Conservation (phyloP, 2,329 filamentous ascomycete species). For the Macrophomina phaseolina region DNA sequence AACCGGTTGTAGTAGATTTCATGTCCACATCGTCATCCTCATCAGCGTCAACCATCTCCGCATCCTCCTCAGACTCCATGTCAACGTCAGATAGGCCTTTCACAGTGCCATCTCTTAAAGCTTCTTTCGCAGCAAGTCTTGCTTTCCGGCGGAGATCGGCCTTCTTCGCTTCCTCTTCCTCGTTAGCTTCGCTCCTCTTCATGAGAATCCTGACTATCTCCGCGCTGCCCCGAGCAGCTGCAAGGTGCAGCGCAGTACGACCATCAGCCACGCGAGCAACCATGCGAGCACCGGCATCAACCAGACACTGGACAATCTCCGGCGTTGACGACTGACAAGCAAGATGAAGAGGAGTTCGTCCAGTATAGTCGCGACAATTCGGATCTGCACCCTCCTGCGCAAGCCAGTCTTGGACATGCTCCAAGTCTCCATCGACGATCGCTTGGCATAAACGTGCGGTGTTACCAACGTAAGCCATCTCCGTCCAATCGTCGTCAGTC, state of each 20-base stretch:
- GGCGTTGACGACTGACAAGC: slow-evolving; percentile 72
- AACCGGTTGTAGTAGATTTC: slow-evolving; percentile 62
- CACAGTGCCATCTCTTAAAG: neutral
- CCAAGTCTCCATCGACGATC: slow-evolving; percentile 75
- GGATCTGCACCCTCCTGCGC: slow-evolving; percentile 71
- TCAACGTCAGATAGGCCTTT: neutral
- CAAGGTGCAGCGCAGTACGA: slow-evolving; percentile 81
- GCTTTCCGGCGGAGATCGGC: slow-evolving; percentile 55
- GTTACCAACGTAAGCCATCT: slow-evolving; percentile 87
- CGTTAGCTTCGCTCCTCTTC: slow-evolving; percentile 74
- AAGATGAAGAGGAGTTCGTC: slow-evolving; percentile 78
- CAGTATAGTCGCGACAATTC: slow-evolving; percentile 77
- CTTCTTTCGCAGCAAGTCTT: slow-evolving; percentile 32
- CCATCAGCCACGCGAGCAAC: slow-evolving; percentile 79
- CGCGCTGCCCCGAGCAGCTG: slow-evolving; percentile 70
- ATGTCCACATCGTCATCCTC: slow-evolving; percentile 44
- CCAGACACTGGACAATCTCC: slow-evolving; percentile 72
- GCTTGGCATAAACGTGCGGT: slow-evolving; percentile 79
- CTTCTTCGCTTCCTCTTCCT: slow-evolving; percentile 68
- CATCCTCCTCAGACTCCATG: slow-evolving; percentile 40
- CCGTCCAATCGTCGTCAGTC: slow-evolving; percentile 83
- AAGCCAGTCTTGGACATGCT: slow-evolving; percentile 73
- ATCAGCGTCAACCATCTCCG: slow-evolving; percentile 59
- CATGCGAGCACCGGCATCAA: slow-evolving; percentile 74
- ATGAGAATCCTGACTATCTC: slow-evolving; percentile 76